Base-by-base conservation (phyloP, 2,329 filamentous ascomycete genomes). In the Nothopassalora personata region DNA sequence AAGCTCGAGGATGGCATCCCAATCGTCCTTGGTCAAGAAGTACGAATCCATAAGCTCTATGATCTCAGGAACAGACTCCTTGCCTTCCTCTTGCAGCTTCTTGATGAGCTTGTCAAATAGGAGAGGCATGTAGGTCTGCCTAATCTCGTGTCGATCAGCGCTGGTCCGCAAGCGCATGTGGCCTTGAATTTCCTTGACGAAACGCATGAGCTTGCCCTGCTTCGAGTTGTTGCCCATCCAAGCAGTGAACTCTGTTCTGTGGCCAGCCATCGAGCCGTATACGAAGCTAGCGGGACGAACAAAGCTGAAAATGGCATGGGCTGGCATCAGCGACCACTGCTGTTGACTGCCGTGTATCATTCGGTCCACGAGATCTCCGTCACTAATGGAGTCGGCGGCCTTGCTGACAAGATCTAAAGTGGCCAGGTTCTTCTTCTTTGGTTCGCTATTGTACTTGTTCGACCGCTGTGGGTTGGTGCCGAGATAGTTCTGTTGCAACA, bases 311-410 rank as follows among this genome's bases (percentile, higher is more conserved):
- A 97, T 83, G 28, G 92, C 94, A 74, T 99, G 94, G 1, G 90
- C 89, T 13, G 94, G 94, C 94, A 99, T 99, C 62, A 99, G 77
- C 71, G 90, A 94, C 94, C 94, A 99, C 63, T 99, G 94, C 72
- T 99, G 94, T 72, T 99, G 94, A 48, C 91, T 90, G 28, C 94
- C 94, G 73, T 99, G 94, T 60, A 99, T 99, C 93, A 99, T 97
- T 54, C 91, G 84, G 74, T 99, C 94, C 2, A 97, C 90, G 36
- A 99, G 79, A 72, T 99, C 94, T 60, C 94, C 94, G 70, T 99
- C 94, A 69, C 91, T 97, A 76, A 99, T 99, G 71, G 92, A 97
- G 71, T 95, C 89, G 3, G 94, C 92, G 3, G 94, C 94, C 68
- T 90, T 84, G 64, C 96, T 92, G 23, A 88, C 84, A 7, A 97